Evolutionary conservation across 257 asterid species (phyloP).

Genomic region (Coffea eugenioides): DNA sequence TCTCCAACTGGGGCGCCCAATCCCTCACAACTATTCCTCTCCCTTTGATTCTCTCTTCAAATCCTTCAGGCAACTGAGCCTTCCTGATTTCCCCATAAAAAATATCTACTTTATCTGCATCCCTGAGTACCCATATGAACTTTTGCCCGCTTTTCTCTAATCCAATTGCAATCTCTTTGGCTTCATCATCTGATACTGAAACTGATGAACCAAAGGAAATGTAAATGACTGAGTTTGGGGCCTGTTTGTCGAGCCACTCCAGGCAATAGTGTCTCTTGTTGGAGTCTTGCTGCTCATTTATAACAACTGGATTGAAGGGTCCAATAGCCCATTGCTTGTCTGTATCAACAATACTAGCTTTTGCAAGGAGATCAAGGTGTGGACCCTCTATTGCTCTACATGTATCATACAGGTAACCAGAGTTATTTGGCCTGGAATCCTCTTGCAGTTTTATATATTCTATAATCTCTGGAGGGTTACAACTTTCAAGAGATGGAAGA

Average conservation of each 20-base stretch:
- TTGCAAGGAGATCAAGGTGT: constrained; percentile 37
- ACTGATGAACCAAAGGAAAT: constrained; percentile 64
- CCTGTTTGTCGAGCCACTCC: constrained; percentile 52
- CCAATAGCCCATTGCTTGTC: constrained; percentile 59
- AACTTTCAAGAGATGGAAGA: too few species aligned
- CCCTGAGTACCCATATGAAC: constrained; percentile 61
- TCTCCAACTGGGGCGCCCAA: constrained; percentile 66
- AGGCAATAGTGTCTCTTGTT: constrained; percentile 33
- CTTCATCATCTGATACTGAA: constrained; percentile 39
- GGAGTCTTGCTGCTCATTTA: too few species aligned
- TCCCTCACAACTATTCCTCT: constrained; percentile 38
- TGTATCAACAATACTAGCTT: constrained; percentile 12
- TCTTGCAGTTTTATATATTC: neutral
- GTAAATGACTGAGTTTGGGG: constrained; percentile 36
- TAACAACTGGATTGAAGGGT: constrained; percentile 53
- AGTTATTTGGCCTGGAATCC: neutral
- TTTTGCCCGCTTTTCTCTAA: constrained; percentile 45
- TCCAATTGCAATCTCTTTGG: constrained; percentile 48
- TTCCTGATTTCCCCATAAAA: neutral
- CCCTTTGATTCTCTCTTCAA: constrained; percentile 20
- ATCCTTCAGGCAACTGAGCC: constrained; percentile 21
- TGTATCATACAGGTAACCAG: constrained; percentile 54
- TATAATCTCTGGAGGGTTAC: constrained; percentile 20
- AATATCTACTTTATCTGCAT: constrained; percentile 59
- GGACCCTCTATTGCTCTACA: constrained; percentile 45